These are phyloP conservation scores for Polyplosphaeria fusca DNA, from an alignment of 495 filamentous ascomycete species.

Conservation along the genomic window DNA sequence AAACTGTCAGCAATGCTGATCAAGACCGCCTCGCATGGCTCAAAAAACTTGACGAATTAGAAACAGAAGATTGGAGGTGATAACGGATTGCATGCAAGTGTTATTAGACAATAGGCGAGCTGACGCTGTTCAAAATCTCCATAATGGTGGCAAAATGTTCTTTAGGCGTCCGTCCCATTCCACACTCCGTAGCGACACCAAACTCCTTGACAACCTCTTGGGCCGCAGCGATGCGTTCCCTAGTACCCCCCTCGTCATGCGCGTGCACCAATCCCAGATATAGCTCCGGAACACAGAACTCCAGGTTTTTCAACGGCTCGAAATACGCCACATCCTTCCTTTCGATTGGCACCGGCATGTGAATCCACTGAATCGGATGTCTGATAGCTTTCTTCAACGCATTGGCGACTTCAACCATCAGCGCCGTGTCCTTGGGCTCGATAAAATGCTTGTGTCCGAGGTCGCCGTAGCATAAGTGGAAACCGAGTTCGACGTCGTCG, in stretches of 20 bases:
- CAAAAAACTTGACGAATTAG: no score
- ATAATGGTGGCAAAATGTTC: slow-evolving; percentile 42
- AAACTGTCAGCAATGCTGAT: no score
- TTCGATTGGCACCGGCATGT: slow-evolving; percentile 47
- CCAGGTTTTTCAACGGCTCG: slow-evolving; percentile 39
- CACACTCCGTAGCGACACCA: slow-evolving; percentile 48
- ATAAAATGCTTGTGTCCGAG: slow-evolving; percentile 44
- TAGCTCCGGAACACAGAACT: slow-evolving; percentile 29
- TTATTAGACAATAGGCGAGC: neutral
- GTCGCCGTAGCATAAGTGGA: slow-evolving; percentile 52
- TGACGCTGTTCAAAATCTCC: slow-evolving; percentile 26
- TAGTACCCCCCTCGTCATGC: slow-evolving; percentile 43
- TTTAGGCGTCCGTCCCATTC: slow-evolving; percentile 43
- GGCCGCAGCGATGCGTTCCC: slow-evolving; percentile 41
- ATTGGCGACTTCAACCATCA: slow-evolving; percentile 6
- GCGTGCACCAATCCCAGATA: slow-evolving; percentile 47
- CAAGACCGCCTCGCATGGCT: no score
- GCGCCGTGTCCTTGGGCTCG: slow-evolving; percentile 38
- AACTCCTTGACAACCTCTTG: slow-evolving; percentile 36
- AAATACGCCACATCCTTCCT: slow-evolving; percentile 39
- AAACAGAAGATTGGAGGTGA: no score
- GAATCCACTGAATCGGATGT: slow-evolving; percentile 43
- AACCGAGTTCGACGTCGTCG: slow-evolving; percentile 41
- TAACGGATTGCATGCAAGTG: no score
- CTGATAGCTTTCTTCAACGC: slow-evolving; percentile 4